A percentile compares a stretch with the other conserved stretches of the same genome.
phyloP scores from a whole-genome alignment of 331 rosid species.

The Malus hybrid region DNA sequence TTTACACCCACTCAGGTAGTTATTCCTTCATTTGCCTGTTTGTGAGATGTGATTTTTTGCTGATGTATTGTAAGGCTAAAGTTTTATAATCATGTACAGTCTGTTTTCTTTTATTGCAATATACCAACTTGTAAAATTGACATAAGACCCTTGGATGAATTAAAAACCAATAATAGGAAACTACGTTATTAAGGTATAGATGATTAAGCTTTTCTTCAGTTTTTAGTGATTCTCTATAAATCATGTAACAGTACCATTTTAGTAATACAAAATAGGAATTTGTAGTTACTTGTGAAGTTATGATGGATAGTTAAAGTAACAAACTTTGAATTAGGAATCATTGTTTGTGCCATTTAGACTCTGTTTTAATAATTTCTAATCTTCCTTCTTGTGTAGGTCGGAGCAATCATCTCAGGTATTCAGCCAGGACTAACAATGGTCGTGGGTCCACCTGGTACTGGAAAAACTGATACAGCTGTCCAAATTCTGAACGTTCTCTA shows the following conservation, averaged over 20 bases:
- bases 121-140: not conserved
- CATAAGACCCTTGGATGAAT: not conserved
- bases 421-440: constrained; percentile 98
- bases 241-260: not conserved
- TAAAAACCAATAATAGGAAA: not conserved
- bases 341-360: not conserved
- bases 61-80: not conserved
- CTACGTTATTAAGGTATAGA: not conserved
- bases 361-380: not conserved
- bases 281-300: not conserved
- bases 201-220: not conserved
- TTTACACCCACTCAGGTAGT: constrained; percentile 91
- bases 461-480: constrained; percentile 98
- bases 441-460: constrained; percentile 99
- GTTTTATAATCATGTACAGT: not conserved
- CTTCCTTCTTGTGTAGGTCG: constrained; percentile 43
- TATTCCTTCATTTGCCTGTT: constrained; percentile 12
- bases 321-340: not conserved
- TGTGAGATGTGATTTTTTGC: constrained; percentile 1
- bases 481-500: constrained; percentile 93
- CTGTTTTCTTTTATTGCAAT: not conserved
- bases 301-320: not conserved
- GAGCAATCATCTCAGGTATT: constrained; percentile 85
- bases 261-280: not conserved
- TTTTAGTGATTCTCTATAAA: not conserved